A percentile compares a stretch with the other conserved stretches of the same genome.
phyloP scores from a whole-genome alignment of 495 filamentous ascomycete species.

The Extremus antarcticus region DNA sequence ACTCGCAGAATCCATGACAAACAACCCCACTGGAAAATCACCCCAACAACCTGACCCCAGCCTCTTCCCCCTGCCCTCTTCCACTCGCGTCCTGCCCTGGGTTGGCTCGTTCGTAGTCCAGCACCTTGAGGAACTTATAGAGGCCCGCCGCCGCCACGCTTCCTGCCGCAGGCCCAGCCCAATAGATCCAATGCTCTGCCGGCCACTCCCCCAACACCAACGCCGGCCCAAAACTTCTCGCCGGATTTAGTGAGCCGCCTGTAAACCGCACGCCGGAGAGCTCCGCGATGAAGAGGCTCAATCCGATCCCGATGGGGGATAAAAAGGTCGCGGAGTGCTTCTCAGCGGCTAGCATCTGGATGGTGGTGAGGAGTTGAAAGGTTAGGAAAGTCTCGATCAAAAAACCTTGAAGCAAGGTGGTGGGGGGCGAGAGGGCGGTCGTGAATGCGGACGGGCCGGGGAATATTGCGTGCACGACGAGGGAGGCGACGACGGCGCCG shows the following conservation, averaged over 20 bases:
- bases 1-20: too few species aligned
- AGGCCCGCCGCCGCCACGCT: constrained; percentile 44
- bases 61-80: background rate
- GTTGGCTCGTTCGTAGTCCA: constrained; percentile 21
- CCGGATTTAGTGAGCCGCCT: constrained; percentile 20
- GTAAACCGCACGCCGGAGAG: constrained; percentile 19
- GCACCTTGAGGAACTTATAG: constrained; percentile 20
- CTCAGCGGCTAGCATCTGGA: constrained; percentile 22
- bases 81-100: constrained; percentile 8
- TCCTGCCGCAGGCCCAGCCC: constrained; percentile 53
- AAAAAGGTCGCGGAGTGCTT: constrained; percentile 18
- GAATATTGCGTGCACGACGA: constrained; percentile 15
- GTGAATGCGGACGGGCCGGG: constrained; percentile 10
- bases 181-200: constrained; percentile 22
- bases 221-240: constrained; percentile 17
- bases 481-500: constrained; percentile 12
- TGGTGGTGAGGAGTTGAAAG: constrained; percentile 17
- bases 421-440: constrained; percentile 7
- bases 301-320: constrained; percentile 21
- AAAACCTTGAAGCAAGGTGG: constrained; percentile 11
- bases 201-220: constrained; percentile 10
- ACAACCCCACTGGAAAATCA: too few species aligned
- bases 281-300: constrained; percentile 21
- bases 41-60: background rate
- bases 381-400: constrained; percentile 21